phyloP scores from a whole-genome alignment of 441 rosid species.

The Flueggea neowawraea region DNA sequence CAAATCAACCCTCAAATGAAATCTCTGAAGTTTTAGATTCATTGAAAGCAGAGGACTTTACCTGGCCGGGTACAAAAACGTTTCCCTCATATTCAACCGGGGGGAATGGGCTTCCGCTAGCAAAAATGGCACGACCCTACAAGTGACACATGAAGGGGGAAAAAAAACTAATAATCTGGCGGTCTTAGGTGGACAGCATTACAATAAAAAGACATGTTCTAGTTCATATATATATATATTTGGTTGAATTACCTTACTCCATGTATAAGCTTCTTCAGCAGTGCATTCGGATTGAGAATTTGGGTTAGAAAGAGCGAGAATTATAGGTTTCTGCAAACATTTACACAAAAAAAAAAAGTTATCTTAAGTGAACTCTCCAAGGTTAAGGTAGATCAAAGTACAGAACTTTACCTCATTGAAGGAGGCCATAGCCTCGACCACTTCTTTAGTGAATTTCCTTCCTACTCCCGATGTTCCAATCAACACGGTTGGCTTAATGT shows the following conservation, averaged over 20 bases:
- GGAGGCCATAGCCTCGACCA: constrained; percentile 79
- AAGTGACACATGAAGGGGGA: background rate
- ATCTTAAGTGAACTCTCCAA: constrained; percentile 1
- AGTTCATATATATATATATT: no score
- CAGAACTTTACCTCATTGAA: constrained; percentile 45
- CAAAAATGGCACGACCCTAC: constrained; percentile 87
- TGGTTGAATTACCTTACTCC: constrained; percentile 60
- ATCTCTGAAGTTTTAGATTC: background rate
- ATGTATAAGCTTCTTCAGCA: constrained; percentile 82
- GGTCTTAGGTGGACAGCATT: no score
- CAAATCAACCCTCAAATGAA: background rate
- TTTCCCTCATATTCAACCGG: constrained; percentile 63
- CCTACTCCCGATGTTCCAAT: constrained; percentile 94
- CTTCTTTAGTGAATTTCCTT: constrained; percentile 75
- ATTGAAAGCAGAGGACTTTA: constrained; percentile 10
- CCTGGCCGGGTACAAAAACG: constrained; percentile 76
- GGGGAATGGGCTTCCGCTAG: constrained; percentile 84
- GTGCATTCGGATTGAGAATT: constrained; percentile 95
- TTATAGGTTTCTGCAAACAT: constrained; percentile 67
- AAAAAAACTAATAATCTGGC: no score
- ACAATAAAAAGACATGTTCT: no score
- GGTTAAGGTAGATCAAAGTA: background rate
- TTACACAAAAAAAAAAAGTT: background rate
- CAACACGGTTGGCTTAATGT: constrained; percentile 77
- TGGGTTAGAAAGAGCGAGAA: constrained; percentile 89